These are phyloP conservation scores for Dovyalis caffra DNA, from an alignment of 345 rosid species.

Conservation along the genomic window DNA sequence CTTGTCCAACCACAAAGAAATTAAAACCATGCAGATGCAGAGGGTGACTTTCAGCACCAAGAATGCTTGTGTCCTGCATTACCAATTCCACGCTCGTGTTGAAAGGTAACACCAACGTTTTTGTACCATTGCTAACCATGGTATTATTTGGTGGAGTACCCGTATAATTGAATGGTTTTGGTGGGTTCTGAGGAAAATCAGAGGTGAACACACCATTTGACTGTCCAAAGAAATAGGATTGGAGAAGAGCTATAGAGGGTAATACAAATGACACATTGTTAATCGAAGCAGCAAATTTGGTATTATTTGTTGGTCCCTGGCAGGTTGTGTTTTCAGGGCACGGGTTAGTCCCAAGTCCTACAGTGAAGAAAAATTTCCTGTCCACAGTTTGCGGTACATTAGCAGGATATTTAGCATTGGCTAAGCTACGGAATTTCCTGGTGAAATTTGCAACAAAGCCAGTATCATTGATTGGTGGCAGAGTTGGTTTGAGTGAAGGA, in stretches of 20 bases:
- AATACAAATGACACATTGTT: conserved; percentile 23
- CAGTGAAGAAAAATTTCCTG: conserved; percentile 24
- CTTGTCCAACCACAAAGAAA: conserved; percentile 30
- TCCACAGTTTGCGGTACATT: conserved; percentile 24
- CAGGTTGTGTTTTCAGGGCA: conserved; percentile 26
- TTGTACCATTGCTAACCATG: conserved; percentile 18
- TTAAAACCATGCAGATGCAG: conserved; percentile 28
- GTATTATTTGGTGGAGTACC: conserved; percentile 28
- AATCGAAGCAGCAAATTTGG: conserved; percentile 27
- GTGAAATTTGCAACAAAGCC: conserved; percentile 20
- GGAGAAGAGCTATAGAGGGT: conserved; percentile 22
- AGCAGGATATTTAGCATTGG: conserved; percentile 19
- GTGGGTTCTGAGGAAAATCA: conserved; percentile 33
- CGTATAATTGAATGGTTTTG: conserved; percentile 17
- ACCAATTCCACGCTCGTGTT: conserved; percentile 30
- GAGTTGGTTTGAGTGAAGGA: conserved; percentile 10
- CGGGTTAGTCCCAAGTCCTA: conserved; percentile 26
- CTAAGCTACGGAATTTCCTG: conserved; percentile 23
- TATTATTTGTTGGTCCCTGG: conserved; percentile 27
- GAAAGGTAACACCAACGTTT: conserved; percentile 11
- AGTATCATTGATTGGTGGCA: conserved; percentile 22
- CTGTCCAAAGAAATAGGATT: conserved; percentile 20
- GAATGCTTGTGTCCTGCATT: conserved; percentile 26
- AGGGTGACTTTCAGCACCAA: conserved; percentile 31
- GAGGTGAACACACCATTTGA: conserved; percentile 23